Evolutionary conservation across 2,329 filamentous ascomycete genomes (phyloP), one percentile per base, ranked within the genome.

Genomic region (Cephalotrichum gorgonifer): DNA sequence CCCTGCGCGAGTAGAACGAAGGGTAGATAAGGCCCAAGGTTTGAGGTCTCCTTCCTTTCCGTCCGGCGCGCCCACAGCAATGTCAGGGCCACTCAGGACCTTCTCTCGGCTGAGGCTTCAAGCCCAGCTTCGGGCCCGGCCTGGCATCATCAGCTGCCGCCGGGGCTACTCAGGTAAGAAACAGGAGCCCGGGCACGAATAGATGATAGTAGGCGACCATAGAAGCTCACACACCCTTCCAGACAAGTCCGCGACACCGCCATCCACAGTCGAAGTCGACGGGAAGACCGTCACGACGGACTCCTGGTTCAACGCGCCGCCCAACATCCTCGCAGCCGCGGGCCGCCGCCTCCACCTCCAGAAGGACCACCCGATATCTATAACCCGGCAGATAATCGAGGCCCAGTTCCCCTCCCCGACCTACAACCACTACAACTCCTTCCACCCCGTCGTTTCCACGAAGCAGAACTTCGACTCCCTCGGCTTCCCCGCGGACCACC

Each of bases 381-480:
- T 97, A 59, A 97, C 93, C 11, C 83, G 93, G 35, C 81, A 89
- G 58, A 84, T 98, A 53, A 94, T 98, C 61, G 87, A 97, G 70
- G 88, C 87, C 49, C 83, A 85, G 53, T 98, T 97, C 63, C 83
- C 88, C 1, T 62, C 63, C 3, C 79, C 85, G 1, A 78, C 76
- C 9, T 96, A 83, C 69, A 81, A 78, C 51, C 82, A 86, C 58
- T 81, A 96, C 72, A 88, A 88, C 60, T 73, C 80, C 48, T 79
- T 90, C 59, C 82, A 85, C 56, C 91, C 93, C 1, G 81, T 96
- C 38, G 93, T 97, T 23, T 83, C 85, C 30, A 86, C 88, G 2
- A 68, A 74, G 11, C 86, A 96, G 62, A 98, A 98, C 65, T 98
- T 98, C 62, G 93, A 98, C 67, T 93, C 90, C n/a, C 73, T 98